phyloP scores from a whole-genome alignment of 768 basidiomycete species.

The Mycena kentingensis region DNA sequence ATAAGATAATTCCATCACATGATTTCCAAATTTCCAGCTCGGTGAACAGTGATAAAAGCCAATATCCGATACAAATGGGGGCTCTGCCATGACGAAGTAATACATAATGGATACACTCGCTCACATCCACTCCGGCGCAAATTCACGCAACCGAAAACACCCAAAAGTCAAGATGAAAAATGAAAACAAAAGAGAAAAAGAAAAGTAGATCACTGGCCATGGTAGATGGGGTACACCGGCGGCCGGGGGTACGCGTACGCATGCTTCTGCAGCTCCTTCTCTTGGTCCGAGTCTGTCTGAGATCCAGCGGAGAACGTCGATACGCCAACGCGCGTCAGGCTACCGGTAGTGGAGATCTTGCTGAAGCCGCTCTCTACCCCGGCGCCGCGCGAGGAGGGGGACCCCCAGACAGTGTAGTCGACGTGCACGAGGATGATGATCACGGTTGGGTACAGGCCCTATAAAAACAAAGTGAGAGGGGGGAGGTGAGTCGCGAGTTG shows the following conservation, averaged over 20 bases:
- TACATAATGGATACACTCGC: too few relatives aligned
- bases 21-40: too few relatives aligned
- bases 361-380: background rate
- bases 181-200: background rate
- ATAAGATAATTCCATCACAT: too few relatives aligned
- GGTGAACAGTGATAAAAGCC: too few relatives aligned
- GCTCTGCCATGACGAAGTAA: too few relatives aligned
- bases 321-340: too few relatives aligned
- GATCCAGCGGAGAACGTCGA: too few relatives aligned
- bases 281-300: slow-evolving; percentile 4
- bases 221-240: too few relatives aligned
- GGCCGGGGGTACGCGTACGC: too few relatives aligned
- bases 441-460: slow-evolving; percentile 9
- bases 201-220: background rate
- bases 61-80: too few relatives aligned
- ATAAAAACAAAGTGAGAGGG: background rate
- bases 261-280: background rate
- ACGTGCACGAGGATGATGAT: slow-evolving; percentile 10
- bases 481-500: background rate
- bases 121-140: too few relatives aligned
- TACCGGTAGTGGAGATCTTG: background rate
- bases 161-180: background rate
- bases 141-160: too few relatives aligned
- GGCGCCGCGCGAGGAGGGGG: background rate
- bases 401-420: slow-evolving; percentile 8